Base-by-base conservation (phyloP, 2,329 filamentous ascomycete species). In the Claviceps pazoutovae region DNA sequence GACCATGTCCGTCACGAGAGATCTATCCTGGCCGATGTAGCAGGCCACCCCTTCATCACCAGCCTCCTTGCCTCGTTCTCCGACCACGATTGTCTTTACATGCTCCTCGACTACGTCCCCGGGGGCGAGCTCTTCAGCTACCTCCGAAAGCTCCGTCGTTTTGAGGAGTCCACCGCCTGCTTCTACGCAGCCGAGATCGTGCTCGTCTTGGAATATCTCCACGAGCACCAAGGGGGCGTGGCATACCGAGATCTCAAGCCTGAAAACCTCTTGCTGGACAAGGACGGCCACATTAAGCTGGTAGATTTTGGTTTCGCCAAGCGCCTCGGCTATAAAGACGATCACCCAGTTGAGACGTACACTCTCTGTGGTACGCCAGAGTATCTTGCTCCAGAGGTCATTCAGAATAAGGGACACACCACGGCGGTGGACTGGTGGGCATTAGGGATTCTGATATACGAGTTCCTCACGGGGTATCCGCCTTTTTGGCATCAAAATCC, bases 271-370 rank as follows among this genome's bases (percentile, higher is more conserved):
- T 72, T 91, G 50, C 76, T 91, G 26, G 86, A 91, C 62, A 79
- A 75, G 46, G 77, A 88, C 36, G 86, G 86, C 2, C 86, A 91
- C 66, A 80, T 91, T 60, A 88, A 88, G 66, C 73, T 91, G 48
- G 86, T 91, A 4, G 86, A 91, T 66, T 91, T 91, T 70, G 86
- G 86, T 11, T 91, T 91, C 62, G 86, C 86, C 45, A 91, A 91
- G 73, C 80, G 84, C 56, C 74, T 91, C 23, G 83, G 85, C 39
- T 70, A 72, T 57, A 61, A 68, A 51, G 70, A 71, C 46, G 70
- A 72, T 46, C 66, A 68, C 36, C 72, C 74, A 5, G 71, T 74
- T 48, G 86, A 90, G 68, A 90, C 86, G 5, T 91, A 90, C 61
- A 91, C 86, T 3, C 75, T 91, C 30, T 91, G 86, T 66, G 86